phyloP scores from a whole-genome alignment of 306 rosid genomes.

The Vigna nakashimae region DNA sequence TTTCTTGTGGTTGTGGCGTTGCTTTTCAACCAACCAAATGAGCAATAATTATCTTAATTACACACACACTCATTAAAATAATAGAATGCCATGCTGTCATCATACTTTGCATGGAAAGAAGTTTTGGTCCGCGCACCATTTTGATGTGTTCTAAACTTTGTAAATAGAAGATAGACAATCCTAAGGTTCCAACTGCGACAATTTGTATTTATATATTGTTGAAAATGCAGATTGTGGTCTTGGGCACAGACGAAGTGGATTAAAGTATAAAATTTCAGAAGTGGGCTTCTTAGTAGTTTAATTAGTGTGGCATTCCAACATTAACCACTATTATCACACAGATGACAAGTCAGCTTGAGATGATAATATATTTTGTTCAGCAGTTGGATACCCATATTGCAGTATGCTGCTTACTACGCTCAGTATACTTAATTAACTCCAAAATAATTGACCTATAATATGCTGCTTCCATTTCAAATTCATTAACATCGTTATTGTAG shows the following conservation, averaged over 20 bases:
- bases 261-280: slow-evolving; percentile 15
- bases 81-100: slow-evolving; percentile 5
- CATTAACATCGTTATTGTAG: too few relatives aligned
- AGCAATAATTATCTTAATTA: not conserved
- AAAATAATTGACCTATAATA: too few relatives aligned
- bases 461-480: too few relatives aligned
- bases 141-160: not conserved
- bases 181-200: slow-evolving; percentile 3
- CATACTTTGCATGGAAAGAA: slow-evolving; percentile 23
- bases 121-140: slow-evolving; percentile 36
- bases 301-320: not conserved
- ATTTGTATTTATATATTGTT: slow-evolving; percentile 26
- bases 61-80: not conserved
- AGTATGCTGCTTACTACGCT: not conserved
- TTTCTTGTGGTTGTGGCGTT: slow-evolving; percentile 34
- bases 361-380: slow-evolving; percentile 21
- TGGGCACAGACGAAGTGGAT: slow-evolving; percentile 36
- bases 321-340: slow-evolving; percentile 10
- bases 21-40: slow-evolving; percentile 33
- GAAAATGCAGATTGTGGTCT: slow-evolving; percentile 21
- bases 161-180: slow-evolving; percentile 1
- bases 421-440: not conserved
- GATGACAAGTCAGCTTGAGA: slow-evolving; percentile 22
- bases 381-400: slow-evolving; percentile 27
- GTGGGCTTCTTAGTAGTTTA: slow-evolving; percentile 35